Percentiles rank a stretch among this genome's conserved stretches.
Conservation (phyloP, 2,329 filamentous ascomycete genomes). For the Colletotrichum filicis region DNA sequence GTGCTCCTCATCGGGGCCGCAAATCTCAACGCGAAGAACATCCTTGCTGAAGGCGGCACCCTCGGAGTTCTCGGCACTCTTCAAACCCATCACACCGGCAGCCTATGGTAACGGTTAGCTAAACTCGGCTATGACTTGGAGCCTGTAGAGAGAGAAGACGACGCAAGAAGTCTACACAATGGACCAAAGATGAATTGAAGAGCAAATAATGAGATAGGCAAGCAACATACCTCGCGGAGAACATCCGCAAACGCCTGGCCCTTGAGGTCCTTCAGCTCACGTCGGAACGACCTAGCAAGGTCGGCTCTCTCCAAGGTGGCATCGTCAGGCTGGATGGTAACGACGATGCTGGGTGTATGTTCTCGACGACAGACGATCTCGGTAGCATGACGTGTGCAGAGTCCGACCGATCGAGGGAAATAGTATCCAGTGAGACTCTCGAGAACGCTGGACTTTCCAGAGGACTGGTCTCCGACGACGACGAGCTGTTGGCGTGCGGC, state of each 20-base stretch:
- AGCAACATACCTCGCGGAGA: constrained; percentile 44
- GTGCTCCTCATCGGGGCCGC: constrained; percentile 37
- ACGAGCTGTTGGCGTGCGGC: constrained; percentile 68
- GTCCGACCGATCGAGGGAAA: constrained; percentile 55
- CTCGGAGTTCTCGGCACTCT: not conserved
- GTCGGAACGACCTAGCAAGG: constrained; percentile 60
- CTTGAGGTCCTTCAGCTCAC: constrained; percentile 86
- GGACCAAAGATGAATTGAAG: not conserved
- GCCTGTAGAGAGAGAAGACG: not conserved
- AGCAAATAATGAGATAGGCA: constrained; percentile 48
- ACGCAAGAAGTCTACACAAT: not conserved
- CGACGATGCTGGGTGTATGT: constrained; percentile 43
- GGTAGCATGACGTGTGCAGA: constrained; percentile 62
- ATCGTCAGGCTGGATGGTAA: constrained; percentile 54
- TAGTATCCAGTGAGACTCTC: constrained; percentile 69
- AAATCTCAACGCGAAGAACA: constrained; percentile 37
- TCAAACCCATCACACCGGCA: constrained; percentile 19
- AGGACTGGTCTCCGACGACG: constrained; percentile 86
- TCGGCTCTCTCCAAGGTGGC: not conserved
- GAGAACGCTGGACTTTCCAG: constrained; percentile 86
- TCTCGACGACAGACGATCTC: constrained; percentile 58
- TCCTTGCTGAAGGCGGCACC: constrained; percentile 35
- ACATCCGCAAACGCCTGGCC: constrained; percentile 34
- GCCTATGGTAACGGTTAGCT: not conserved
- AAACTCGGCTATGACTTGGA: too few species aligned